These are phyloP conservation scores for Apostasia shenzhenica DNA, from an alignment of 106 monocot species.

Conservation along the genomic window DNA sequence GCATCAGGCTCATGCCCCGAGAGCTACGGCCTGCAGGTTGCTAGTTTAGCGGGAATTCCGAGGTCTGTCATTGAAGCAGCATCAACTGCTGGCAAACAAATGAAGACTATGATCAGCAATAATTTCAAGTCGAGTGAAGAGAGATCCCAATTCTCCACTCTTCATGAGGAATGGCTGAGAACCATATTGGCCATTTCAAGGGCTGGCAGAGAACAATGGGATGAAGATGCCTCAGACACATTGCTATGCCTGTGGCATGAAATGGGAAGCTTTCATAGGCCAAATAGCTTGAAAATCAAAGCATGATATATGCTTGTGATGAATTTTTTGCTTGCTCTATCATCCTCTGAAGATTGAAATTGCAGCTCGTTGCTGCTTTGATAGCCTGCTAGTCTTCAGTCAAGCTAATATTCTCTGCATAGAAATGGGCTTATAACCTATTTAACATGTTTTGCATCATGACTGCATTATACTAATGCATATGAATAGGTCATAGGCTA, in stretches of 20 bases:
- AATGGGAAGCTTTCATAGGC: slow-evolving; percentile 34
- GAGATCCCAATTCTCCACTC: slow-evolving; percentile 62
- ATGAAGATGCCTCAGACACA: slow-evolving; percentile 75
- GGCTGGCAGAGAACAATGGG: slow-evolving; percentile 8
- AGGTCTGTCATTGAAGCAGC: slow-evolving; percentile 51
- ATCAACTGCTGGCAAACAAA: slow-evolving; percentile 38
- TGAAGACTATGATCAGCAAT: slow-evolving; percentile 36
- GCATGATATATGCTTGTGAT: too few species aligned
- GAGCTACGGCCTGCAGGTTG: slow-evolving; percentile 93
- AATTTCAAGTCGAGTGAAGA: slow-evolving; percentile 72
- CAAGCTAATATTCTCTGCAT: too few species aligned
- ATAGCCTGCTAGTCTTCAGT: too few species aligned
- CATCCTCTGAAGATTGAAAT: too few species aligned
- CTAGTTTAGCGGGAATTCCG: slow-evolving; percentile 76
- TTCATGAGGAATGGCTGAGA: slow-evolving; percentile 74
- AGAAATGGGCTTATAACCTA: too few species aligned
- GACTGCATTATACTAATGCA: too few species aligned
- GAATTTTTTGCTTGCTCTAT: too few species aligned
- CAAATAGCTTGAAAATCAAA: not conserved
- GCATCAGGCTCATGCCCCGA: slow-evolving; percentile 68
- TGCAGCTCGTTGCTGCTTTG: too few species aligned
- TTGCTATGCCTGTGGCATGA: slow-evolving; percentile 84
- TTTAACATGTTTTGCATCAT: too few species aligned
- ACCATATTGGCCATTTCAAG: slow-evolving; percentile 43
- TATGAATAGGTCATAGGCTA: too few species aligned